A percentile compares a stretch with the other conserved stretches of the same genome.
These are phyloP conservation scores for Austroboletus niveus DNA, from an alignment of 1,284 basidiomycete species.

Conservation along the genomic window DNA sequence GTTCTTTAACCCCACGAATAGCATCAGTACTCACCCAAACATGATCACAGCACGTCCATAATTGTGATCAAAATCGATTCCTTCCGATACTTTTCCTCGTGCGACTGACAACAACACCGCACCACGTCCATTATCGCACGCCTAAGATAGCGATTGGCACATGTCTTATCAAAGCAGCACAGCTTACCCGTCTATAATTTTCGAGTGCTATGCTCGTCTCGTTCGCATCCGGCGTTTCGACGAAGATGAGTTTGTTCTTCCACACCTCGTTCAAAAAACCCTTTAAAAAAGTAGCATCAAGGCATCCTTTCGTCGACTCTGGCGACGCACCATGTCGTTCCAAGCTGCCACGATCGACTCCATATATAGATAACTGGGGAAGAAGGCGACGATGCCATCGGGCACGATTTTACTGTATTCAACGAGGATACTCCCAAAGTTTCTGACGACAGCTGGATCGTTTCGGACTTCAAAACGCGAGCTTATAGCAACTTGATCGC, in stretches of 20 bases:
- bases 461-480: conserved; percentile 99
- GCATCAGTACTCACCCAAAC: conserved; percentile 74
- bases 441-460: conserved; percentile 97
- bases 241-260: conserved; percentile 99
- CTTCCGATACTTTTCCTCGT: conserved; percentile 98
- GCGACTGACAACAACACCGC: conserved; percentile 97
- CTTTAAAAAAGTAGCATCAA: conserved; percentile 41
- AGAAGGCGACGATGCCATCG: conserved; percentile 99
- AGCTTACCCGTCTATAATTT: conserved; percentile 87
- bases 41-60: conserved; percentile 99
- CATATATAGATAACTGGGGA: conserved; percentile 99
- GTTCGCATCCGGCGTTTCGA: conserved; percentile 98
- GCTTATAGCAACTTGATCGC: conserved; percentile 98
- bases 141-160: conserved; percentile 46
- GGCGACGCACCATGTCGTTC: conserved; percentile 92
- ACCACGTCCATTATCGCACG: conserved; percentile 98
- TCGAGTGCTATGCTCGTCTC: conserved; percentile 98
- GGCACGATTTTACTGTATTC: conserved; percentile 98
- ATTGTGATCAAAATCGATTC: conserved; percentile 99
- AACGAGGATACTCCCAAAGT: conserved; percentile 97
- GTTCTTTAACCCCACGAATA: conserved; percentile 19
- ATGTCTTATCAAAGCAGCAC: neutral
- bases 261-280: conserved; percentile 99
- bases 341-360: conserved; percentile 99
- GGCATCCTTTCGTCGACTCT: neutral